These are phyloP conservation scores for Diaporthe sp. DNA, from an alignment of 2,329 filamentous ascomycete genomes.

Conservation along the genomic window DNA sequence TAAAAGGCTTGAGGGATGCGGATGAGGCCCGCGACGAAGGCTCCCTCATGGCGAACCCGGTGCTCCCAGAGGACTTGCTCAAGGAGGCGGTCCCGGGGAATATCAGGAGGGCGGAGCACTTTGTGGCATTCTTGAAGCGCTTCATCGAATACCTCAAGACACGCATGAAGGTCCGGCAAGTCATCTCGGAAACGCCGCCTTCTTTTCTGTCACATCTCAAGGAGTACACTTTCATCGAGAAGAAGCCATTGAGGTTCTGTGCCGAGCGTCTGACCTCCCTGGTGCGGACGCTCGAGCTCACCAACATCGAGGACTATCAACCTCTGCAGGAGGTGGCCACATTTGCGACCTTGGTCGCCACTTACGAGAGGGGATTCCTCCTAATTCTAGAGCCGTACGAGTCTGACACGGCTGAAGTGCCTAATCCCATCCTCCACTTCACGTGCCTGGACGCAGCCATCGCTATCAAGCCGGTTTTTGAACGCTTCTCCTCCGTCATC, in stretches of 20 bases:
- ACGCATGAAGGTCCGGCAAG: constrained; percentile 97
- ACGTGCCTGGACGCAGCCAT: constrained; percentile 97
- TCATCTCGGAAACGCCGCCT: constrained; percentile 95
- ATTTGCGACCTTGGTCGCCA: constrained; percentile 95
- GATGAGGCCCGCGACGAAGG: constrained; percentile 94
- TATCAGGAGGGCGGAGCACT: constrained; percentile 95
- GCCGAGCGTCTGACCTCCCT: constrained; percentile 95
- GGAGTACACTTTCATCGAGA: constrained; percentile 97
- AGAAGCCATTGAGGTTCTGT: constrained; percentile 94
- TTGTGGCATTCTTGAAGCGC: constrained; percentile 92
- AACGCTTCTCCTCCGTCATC: constrained; percentile 97
- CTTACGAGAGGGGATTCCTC: constrained; percentile 96
- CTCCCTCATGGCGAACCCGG: constrained; percentile 97
- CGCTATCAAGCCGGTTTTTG: constrained; percentile 97
- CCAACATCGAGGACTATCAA: constrained; percentile 98
- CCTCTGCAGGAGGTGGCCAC: constrained; percentile 97
- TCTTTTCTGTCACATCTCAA: constrained; percentile 94
- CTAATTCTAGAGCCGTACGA: constrained; percentile 98
- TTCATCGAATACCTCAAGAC: constrained; percentile 99
- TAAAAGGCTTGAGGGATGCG: constrained; percentile 89
- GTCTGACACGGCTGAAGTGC: constrained; percentile 93
- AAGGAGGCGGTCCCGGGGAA: constrained; percentile 98
- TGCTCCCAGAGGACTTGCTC: constrained; percentile 91
- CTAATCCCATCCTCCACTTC: constrained; percentile 97
- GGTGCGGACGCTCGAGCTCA: constrained; percentile 93